These are phyloP conservation scores for Dissophora ornata DNA, from an alignment of 192 early-diverging fungal species.

Conservation along the genomic window DNA sequence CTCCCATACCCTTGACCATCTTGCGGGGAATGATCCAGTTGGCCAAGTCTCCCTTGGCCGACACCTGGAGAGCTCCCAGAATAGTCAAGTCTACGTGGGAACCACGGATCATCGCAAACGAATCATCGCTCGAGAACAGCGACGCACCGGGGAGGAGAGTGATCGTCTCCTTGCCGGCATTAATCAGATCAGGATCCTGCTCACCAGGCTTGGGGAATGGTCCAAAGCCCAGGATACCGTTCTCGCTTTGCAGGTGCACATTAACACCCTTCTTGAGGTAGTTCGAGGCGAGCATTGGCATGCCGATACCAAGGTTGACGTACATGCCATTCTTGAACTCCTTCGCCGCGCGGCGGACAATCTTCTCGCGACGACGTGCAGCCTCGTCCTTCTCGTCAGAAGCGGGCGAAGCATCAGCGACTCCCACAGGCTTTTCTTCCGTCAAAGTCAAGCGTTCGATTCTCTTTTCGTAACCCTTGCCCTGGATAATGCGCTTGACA, in stretches of 20 bases:
- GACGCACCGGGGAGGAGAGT: slow-evolving; percentile 76
- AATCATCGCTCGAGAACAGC: slow-evolving; percentile 79
- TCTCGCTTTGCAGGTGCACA: slow-evolving; percentile 82
- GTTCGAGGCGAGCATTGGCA: slow-evolving; percentile 84
- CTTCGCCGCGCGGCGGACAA: slow-evolving; percentile 79
- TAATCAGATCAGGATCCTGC: slow-evolving; percentile 83
- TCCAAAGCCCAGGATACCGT: slow-evolving; percentile 82
- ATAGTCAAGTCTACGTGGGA: slow-evolving; percentile 81
- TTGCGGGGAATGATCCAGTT: slow-evolving; percentile 91
- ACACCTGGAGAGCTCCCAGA: slow-evolving; percentile 84
- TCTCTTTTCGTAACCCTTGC: slow-evolving; percentile 77
- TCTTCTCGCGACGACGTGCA: slow-evolving; percentile 66
- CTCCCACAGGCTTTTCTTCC: slow-evolving; percentile 43
- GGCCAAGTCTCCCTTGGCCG: slow-evolving; percentile 77
- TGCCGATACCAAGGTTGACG: slow-evolving; percentile 80
- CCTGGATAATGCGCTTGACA: slow-evolving; percentile 78
- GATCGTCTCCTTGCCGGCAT: slow-evolving; percentile 85
- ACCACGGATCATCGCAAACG: slow-evolving; percentile 85
- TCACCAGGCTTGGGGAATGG: slow-evolving; percentile 79
- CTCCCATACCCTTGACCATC: slow-evolving; percentile 89
- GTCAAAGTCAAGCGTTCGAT: slow-evolving; percentile 74
- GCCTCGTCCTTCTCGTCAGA: slow-evolving; percentile 50
- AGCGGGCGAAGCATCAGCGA: slow-evolving; percentile 39
- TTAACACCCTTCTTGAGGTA: slow-evolving; percentile 76
- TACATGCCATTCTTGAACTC: slow-evolving; percentile 85